Base-by-base conservation (phyloP, 192 early-diverging fungal genomes). In the Coemansia furcata region DNA sequence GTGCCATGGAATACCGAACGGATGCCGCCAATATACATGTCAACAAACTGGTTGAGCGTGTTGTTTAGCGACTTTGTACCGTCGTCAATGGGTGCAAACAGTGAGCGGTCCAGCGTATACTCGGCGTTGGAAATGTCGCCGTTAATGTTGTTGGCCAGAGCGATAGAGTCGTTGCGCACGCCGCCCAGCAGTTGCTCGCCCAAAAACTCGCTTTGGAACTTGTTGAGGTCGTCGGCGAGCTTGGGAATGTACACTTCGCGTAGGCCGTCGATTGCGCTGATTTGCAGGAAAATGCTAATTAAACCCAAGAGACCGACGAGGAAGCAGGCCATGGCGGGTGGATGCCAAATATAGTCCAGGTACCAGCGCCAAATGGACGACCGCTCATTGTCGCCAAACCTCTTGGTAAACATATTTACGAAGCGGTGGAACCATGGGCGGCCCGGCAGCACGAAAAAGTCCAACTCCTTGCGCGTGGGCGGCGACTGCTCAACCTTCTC, bases 331-430 rank as follows among this genome's bases (percentile, higher is more conserved):
- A 84, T 60, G 30, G 77, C 74, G 4, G 82, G 82, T 11, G 77
- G 64, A 47, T 79, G 74, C 43, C 60, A 54, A 21, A 79, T 57
- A 33, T 84, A 84, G 54, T 84, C 64, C 10, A 72, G 21, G 61
- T 59, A 84, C 82, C 82, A 84, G 62, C 82, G 82, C 74, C 73
- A 80, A 9, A 70, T 70, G 30, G 69, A 58, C n/a, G 70, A 54
- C 29, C 55, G 39, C 33, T 75, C 69, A 21, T 40, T 55, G 43
- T 75, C 63, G 52, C 73, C 73, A 17, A 57, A 62, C 40, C 60
- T 74, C 6, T 29, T 58, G 19, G 50, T 66, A 11, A 75, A 43
- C 9, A 61, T 63, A 14, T 63, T 38, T 1, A 69, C 71, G 15
- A 74, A 4, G 12, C 65, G 54, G 5, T 75, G 47, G 32, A 80